Evolutionary conservation across 768 basidiomycete species (phyloP), one percentile per base, ranked within the genome.

Genomic region (Cyathus striatus): DNA sequence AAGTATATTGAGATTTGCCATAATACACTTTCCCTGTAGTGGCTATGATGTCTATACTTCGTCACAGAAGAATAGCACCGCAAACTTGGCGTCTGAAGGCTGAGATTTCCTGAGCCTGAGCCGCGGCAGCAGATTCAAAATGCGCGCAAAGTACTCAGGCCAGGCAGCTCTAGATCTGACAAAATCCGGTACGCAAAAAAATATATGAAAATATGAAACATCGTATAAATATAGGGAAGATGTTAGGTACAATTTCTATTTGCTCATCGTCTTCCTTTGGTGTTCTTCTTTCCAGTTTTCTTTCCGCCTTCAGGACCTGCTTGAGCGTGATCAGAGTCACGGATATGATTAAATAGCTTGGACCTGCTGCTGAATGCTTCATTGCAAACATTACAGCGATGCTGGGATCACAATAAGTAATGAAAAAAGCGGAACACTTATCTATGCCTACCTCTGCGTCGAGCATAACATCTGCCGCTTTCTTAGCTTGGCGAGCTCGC

Each of bases 401-500:
- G 56, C 63, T 69, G 45, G 37, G 12, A 32, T 38, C 16, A 6
- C 10, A 22, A 23, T 13, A 27, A 13, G 21, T 7, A 10, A 17
- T 17, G 13, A 5, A 2, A 10, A 17, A 26, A 34, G 4, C 23
- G 41, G 36, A 26, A 56, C 53, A 35, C 47, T 52, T 39, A 55
- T 63, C 18, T 37, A 27, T 34, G 44, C 39, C 54, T 23, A 49
- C 57, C 25, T 52, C 66, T 34, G 55, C 59, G n/a, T n/a, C n/a
- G n/a, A n/a, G n/a, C n/a, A n/a, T n/a, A n/a, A n/a, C n/a, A n/a
- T n/a, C n/a, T 47, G 69, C 66, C 4, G 66, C 72, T 58, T 85
- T 90, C 68, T 83, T 90, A 37, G 78, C 79, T 59, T 95, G 88
- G 37, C 80, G 72, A 14, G 84, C 83, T 38, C 82, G 75, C 37